Evolutionary conservation across 2,329 filamentous ascomycete species (phyloP).

Genomic region (Peltaster fructicola): DNA sequence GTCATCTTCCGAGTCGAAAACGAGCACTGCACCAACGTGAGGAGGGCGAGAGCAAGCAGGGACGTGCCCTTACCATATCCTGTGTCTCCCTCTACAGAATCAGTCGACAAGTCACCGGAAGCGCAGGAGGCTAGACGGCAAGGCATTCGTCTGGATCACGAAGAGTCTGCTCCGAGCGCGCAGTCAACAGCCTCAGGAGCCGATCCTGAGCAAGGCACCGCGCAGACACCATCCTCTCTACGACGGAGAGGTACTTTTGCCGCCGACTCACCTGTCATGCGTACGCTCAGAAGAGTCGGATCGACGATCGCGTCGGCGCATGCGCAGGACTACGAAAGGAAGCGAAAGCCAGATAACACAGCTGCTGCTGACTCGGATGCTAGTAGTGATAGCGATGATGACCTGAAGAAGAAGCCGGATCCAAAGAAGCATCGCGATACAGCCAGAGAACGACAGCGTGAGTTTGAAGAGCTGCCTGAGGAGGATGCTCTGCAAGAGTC

Average conservation of each 20-base stretch:
- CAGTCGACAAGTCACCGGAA: conserved; percentile 2
- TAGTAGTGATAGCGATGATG: conserved; percentile 17
- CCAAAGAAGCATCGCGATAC: too few species aligned
- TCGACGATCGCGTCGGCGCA: conserved; percentile 70
- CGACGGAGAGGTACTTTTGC: conserved; percentile 5
- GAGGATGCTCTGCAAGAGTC: too few species aligned
- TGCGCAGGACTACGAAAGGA: conserved; percentile 81
- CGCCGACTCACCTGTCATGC: conserved; percentile 20
- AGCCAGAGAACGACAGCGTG: too few species aligned
- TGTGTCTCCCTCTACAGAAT: too few species aligned
- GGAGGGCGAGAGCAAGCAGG: conserved; percentile 72
- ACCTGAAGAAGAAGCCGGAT: conserved; percentile 5
- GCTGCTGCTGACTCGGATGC: conserved; percentile 3
- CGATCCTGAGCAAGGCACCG: conserved; percentile 9
- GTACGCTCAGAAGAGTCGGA: conserved; percentile 36
- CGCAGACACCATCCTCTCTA: conserved; percentile 1
- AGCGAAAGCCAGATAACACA: conserved; percentile 32
- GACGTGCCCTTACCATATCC: conserved; percentile 80
- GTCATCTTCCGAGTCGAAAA: conserved; percentile 89
- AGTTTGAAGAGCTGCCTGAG: too few species aligned
- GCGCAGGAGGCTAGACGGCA: conserved; percentile 1
- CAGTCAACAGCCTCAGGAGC: too few species aligned
- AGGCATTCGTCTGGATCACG: too few species aligned
- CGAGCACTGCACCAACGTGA: conserved; percentile 86
- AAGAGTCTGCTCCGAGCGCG: too few species aligned